Evolutionary conservation across 345 rosid species (phyloP), one percentile per base, ranked within the genome.

Genomic region (Arabidopsis thaliana): DNA sequence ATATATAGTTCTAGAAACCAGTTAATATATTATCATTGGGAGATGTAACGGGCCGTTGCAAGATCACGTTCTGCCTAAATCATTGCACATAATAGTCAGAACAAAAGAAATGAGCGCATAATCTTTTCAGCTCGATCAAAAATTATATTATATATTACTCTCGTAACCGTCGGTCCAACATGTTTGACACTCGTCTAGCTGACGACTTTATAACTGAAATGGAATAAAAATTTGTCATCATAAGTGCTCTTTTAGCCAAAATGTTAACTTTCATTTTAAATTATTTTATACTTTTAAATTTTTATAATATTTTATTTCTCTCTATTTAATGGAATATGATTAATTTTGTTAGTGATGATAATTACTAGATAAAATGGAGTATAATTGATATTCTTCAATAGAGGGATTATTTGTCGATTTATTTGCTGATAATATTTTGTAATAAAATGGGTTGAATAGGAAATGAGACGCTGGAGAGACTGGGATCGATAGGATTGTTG

Each of bases 401-500:
- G 36, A 33, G 36, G 6, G 36, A 33, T 5, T 33, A 33, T 33
- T 33, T 33, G 36, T 25, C 28, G 32, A 28, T 28, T 28, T 28
- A 28, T 28, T 28, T 28, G 32, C 7, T 34, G 37, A 34, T 34
- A 34, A 34, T 34, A 5, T 34, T 7, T 34, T 34, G 59, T 12
- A 13, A 37, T 11, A 59, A 59, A 59, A 37, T 65, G 46, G 33
- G 25, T 34, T 65, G 20, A 60, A 44, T 69, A 90, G 96, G 86
- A 55, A 93, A 93, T 74, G 91, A 86, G 67, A 85, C 93, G 11
- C 80, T 93, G 37, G 98, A 90, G 88, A 87, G 93, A 78, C 58
- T 88, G 25, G 98, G 91, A 11, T 75, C 95, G 1, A 80, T 83
- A 65, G 85, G 96, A 12, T 45, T 93, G 59, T 50, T 82, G 49